Percentiles rank a stretch among this genome's conserved stretches.
phyloP scores from a whole-genome alignment of 1,139 yeast species.

The Sugiyamaella japonica region DNA sequence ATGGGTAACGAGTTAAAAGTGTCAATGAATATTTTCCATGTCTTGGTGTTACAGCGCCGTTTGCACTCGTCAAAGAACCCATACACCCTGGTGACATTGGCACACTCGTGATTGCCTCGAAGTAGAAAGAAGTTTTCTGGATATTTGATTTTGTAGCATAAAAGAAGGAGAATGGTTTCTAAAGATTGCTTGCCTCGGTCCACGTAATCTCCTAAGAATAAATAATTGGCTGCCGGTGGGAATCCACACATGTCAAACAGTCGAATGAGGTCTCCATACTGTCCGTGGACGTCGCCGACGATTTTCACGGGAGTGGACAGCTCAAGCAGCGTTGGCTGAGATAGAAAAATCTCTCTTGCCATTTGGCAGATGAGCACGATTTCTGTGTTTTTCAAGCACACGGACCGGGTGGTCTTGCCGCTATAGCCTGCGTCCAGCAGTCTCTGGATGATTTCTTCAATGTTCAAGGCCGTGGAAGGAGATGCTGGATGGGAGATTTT shows the following conservation, averaged over 20 bases:
- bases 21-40: conserved; percentile 92
- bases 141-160: conserved; percentile 91
- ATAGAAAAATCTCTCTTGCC: conserved; percentile 82
- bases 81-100: conserved; percentile 90
- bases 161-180: conserved; percentile 79
- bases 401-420: conserved; percentile 86
- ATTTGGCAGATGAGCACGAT: conserved; percentile 81
- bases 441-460: conserved; percentile 87
- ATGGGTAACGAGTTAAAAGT: conserved; percentile 93
- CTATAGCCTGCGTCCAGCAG: conserved; percentile 93
- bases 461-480: conserved; percentile 32
- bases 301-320: conserved; percentile 94
- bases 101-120: conserved; percentile 97
- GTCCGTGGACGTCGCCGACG: conserved; percentile 98
- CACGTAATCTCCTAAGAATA: conserved; percentile 93
- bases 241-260: conserved; percentile 95
- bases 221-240: conserved; percentile 93
- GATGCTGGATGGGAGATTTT: conserved; percentile 12
- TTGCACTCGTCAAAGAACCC: conserved; percentile 98
- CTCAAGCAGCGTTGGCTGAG: conserved; percentile 87
- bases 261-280: conserved; percentile 85
- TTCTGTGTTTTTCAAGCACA: conserved; percentile 84
- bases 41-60: conserved; percentile 85
- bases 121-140: conserved; percentile 93
- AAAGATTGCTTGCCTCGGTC: conserved; percentile 94